phyloP scores from a whole-genome alignment of 1,284 basidiomycete species.

The Neonothopanus nambi region DNA sequence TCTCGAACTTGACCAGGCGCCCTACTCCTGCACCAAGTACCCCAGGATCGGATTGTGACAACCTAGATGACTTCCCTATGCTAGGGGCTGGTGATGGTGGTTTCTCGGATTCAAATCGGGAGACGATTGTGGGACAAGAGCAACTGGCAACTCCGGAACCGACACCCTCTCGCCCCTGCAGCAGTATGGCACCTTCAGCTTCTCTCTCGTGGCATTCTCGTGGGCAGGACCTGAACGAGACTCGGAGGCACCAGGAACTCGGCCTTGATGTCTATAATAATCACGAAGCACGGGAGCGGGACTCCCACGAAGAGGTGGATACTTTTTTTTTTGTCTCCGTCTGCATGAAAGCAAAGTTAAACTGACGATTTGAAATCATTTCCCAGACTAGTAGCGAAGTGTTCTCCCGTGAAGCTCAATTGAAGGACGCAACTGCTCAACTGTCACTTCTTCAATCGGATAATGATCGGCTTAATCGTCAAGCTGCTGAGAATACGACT shows the following conservation, averaged over 20 bases:
- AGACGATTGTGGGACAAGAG: background rate
- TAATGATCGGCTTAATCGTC: background rate
- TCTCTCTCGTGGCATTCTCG: background rate
- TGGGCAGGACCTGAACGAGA: too few relatives aligned
- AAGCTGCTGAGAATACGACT: background rate
- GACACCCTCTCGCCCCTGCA: background rate
- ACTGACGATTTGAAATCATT: background rate
- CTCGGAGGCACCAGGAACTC: too few relatives aligned
- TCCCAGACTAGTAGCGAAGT: background rate
- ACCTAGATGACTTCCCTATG: background rate
- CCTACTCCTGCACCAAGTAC: slow-evolving; percentile 49
- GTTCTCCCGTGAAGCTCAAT: too few relatives aligned
- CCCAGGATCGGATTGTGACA: slow-evolving; percentile 17
- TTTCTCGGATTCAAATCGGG: background rate
- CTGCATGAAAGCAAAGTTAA: too few relatives aligned
- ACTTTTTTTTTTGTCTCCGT: background rate
- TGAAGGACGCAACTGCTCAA: background rate
- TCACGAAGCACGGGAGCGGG: too few relatives aligned
- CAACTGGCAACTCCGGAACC: slow-evolving; percentile 1
- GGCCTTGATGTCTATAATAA: background rate
- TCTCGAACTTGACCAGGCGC: slow-evolving; percentile 45
- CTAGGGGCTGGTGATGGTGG: background rate
- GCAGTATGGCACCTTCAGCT: background rate
- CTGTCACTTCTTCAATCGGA: background rate
- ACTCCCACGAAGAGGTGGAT: background rate